Base-by-base conservation (phyloP, 352 stramenopile species). In the Globisporangium yorkense region DNA sequence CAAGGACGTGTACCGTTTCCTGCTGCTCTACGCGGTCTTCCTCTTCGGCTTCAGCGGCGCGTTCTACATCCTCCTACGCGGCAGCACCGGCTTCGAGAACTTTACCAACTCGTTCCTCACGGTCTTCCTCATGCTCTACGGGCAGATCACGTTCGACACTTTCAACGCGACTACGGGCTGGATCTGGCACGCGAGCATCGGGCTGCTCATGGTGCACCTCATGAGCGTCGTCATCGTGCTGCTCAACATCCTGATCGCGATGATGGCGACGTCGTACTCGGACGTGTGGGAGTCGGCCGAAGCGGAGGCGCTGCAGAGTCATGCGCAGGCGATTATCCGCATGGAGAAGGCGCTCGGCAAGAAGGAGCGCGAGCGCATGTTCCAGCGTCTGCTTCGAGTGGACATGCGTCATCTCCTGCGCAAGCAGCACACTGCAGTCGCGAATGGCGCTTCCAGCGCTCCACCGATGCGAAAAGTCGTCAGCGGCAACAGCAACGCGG, bases 61-160 rank as follows among this genome's bases (percentile, higher is more conserved):
- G 5, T 91, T 89, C 45, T 91, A 86, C 59, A 68, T 87, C 24
- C 51, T 91, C n/a, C 51, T 91, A 21, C 74, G 80, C 5, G 77
- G 74, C 33, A 75, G 67, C 15, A 59, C 48, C 13, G 78, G 78
- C 27, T 87, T 80, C 47, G 77, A 89, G 53, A 85, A 56, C 54
- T 83, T 85, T 40, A 74, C 70, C 5, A 79, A 72, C 50, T 52
- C 78, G 6, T 89, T 91, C 54, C 80, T 88, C 61, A 84, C 78
- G 0, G 78, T 89, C 13, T 88, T 86, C 51, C 69, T 88, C 53
- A 84, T 91, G 75, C 71, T 91, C 33, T 89, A 84, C 50, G 78
- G 81, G 1, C 67, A 86, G 48, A 68, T 91, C 59, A 76, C 78
- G 12, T 86, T 84, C 60, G 47, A 57, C 29, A 51, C 48, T 5